phyloP scores from a whole-genome alignment of 176 grass and related monocot genomes.

The Tillandsia leiboldiana region DNA sequence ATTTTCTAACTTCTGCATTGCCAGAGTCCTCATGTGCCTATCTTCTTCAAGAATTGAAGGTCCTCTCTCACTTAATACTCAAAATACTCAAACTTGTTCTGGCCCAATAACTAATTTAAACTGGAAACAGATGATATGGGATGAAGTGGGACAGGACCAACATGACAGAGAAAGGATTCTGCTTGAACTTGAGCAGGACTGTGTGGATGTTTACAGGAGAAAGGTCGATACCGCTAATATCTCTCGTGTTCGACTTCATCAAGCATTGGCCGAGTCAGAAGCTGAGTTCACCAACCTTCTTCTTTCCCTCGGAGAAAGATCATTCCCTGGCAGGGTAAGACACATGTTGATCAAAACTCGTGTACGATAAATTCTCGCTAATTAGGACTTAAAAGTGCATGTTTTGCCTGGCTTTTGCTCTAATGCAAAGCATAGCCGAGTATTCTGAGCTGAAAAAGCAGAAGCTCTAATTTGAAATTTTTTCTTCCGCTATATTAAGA shows the following conservation, averaged over 20 bases:
- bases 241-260: conserved; percentile 70
- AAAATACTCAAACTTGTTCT: neutral
- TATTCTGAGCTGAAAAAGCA: too few species aligned
- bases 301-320: conserved; percentile 94
- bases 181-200: conserved; percentile 69
- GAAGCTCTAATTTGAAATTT: too few species aligned
- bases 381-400: too few species aligned
- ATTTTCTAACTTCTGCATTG: conserved; percentile 23
- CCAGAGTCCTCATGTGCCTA: conserved; percentile 79
- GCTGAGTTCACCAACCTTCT: conserved; percentile 90
- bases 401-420: too few species aligned
- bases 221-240: conserved; percentile 87
- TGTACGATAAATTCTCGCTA: too few species aligned
- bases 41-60: conserved; percentile 90
- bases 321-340: conserved; percentile 66
- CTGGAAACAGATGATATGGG: conserved; percentile 80
- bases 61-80: conserved; percentile 5
- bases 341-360: neutral
- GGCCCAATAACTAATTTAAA: conserved; percentile 3
- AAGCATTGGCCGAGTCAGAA: conserved; percentile 89
- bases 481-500: too few species aligned
- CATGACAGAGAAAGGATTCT: conserved; percentile 68
- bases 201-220: conserved; percentile 75
- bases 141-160: conserved; percentile 77
- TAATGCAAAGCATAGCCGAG: too few species aligned